These are phyloP conservation scores for Apiotrichum veenhuisii DNA, from an alignment of 1,284 basidiomycete species.

Conservation along the genomic window DNA sequence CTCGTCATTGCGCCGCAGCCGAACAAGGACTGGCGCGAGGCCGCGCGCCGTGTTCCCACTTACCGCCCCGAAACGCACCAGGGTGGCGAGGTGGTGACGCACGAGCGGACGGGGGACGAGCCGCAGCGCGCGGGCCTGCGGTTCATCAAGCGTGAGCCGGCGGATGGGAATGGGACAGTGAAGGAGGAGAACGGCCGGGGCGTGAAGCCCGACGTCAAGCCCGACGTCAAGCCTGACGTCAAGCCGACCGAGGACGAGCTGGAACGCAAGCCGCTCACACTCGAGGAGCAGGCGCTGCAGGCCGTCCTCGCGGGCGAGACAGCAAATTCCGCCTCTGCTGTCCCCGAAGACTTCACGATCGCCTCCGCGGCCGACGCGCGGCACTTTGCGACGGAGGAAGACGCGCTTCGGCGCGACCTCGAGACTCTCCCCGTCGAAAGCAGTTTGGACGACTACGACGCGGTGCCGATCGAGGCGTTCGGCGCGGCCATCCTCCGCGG, in stretches of 20 bases:
- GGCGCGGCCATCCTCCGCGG: constrained; percentile 89
- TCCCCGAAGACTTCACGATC: constrained; percentile 6
- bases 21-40: constrained; percentile 83
- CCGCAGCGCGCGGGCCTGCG: constrained; percentile 73
- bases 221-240: constrained; percentile 15
- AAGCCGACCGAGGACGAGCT: constrained; percentile 11
- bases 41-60: constrained; percentile 55
- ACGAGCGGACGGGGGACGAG: constrained; percentile 61
- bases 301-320: constrained; percentile 36
- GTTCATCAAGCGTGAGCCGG: constrained; percentile 13
- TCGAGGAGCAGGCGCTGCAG: constrained; percentile 42
- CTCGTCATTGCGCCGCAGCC: constrained; percentile 77
- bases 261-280: constrained; percentile 36
- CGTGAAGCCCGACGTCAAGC: constrained; percentile 11
- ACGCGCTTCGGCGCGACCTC: constrained; percentile 76
- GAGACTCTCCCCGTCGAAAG: constrained; percentile 58
- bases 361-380: constrained; percentile 10
- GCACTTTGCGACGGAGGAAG: constrained; percentile 55
- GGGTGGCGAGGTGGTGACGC: constrained; percentile 38
- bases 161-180: neutral
- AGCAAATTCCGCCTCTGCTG: neutral
- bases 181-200: too few species aligned
- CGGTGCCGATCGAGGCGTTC: constrained; percentile 87
- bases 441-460: constrained; percentile 79
- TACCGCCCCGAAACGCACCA: constrained; percentile 57